These are phyloP conservation scores for Tolypocladium endophyticum DNA, from an alignment of 2,329 filamentous ascomycete genomes.

Conservation along the genomic window DNA sequence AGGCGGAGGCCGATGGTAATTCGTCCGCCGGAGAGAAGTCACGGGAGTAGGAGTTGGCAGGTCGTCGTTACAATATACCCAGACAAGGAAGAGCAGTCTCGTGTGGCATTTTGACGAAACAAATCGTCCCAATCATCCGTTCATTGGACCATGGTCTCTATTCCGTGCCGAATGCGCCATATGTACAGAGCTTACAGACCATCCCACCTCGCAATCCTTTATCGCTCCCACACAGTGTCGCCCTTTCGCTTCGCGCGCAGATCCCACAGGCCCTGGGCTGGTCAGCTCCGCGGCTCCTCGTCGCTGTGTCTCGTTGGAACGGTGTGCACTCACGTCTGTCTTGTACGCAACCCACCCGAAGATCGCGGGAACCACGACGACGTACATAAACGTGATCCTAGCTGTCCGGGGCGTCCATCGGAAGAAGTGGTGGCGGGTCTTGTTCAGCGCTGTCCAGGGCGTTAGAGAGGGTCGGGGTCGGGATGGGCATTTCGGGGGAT, in stretches of 20 bases:
- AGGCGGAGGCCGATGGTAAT: constrained; percentile 18
- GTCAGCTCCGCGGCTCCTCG: constrained; percentile 9
- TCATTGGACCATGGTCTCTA: constrained; percentile 10
- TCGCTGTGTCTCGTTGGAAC: not conserved
- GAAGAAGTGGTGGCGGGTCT: constrained; percentile 89
- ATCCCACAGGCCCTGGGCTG: constrained; percentile 67
- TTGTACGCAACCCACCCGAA: constrained; percentile 64
- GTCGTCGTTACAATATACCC: constrained; percentile 16
- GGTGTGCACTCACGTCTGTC: constrained; percentile 65
- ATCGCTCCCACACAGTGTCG: constrained; percentile 76
- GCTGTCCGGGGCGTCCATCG: constrained; percentile 82
- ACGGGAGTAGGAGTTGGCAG: not conserved
- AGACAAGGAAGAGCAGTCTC: not conserved
- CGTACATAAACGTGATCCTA: constrained; percentile 68
- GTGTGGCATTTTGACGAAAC: not conserved
- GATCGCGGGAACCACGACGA: constrained; percentile 59
- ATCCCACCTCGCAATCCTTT: constrained; percentile 14
- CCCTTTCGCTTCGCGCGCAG: constrained; percentile 81
- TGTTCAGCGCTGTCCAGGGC: constrained; percentile 57
- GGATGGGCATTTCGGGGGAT: not conserved
- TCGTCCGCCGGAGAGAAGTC: not conserved
- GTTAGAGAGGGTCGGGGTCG: constrained; percentile 12
- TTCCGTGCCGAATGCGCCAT: constrained; percentile 17
- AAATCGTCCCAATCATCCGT: not conserved
- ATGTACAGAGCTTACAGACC: constrained; percentile 27